Conservation (phyloP, 306 rosid genomes). For the Dryas alaskensis region DNA sequence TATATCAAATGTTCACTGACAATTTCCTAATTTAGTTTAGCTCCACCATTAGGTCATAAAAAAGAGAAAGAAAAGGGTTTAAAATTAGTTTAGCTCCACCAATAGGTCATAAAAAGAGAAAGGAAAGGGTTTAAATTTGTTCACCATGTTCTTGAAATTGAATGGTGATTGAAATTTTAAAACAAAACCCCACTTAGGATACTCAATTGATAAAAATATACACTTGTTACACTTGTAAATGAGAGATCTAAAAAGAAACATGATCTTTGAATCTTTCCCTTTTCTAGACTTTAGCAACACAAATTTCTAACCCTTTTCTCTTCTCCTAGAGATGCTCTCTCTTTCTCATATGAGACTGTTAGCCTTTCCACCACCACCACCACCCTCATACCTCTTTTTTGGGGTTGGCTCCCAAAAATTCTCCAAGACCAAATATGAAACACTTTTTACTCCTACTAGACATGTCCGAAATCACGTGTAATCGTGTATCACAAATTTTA, state of each 20-base stretch:
- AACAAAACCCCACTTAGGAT: conserved; percentile 18
- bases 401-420: conserved; percentile 39
- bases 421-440: conserved; percentile 21
- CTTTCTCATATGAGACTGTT: conserved; percentile 18
- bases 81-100: background rate
- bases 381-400: background rate
- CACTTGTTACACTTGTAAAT: background rate
- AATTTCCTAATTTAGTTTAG: too few relatives aligned
- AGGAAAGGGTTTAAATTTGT: background rate
- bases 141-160: background rate
- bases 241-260: conserved; percentile 24
- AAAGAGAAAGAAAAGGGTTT: too few relatives aligned
- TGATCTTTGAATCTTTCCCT: conserved; percentile 23
- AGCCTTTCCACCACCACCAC: conserved; percentile 16
- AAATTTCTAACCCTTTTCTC: conserved; percentile 32
- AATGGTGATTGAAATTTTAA: background rate
- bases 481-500: conserved; percentile 18
- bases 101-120: too few relatives aligned
- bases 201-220: conserved; percentile 12
- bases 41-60: too few relatives aligned
- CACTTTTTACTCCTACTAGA: conserved; percentile 21
- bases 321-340: conserved; percentile 36
- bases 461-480: conserved; percentile 34
- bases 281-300: conserved; percentile 31
- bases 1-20: too few relatives aligned